These are phyloP conservation scores for Hirsutella minnesotensis DNA, from an alignment of 2,329 filamentous ascomycete genomes.

Conservation along the genomic window DNA sequence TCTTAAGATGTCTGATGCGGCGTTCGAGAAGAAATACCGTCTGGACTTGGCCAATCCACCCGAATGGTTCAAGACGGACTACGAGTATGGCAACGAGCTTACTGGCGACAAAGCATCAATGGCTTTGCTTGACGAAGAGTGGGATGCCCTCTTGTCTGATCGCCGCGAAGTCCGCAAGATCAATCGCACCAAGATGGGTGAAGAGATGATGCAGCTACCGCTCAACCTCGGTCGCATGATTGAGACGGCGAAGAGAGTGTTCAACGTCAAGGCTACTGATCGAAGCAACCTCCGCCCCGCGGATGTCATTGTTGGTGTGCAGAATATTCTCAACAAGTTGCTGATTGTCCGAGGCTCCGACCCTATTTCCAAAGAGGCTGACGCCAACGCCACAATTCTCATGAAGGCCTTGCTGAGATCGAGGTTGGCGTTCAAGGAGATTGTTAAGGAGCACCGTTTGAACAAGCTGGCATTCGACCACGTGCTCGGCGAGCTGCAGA, in stretches of 20 bases:
- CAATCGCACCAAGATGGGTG: constrained; percentile 56
- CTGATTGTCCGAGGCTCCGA: constrained; percentile 81
- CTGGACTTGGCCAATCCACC: constrained; percentile 54
- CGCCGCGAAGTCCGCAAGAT: constrained; percentile 63
- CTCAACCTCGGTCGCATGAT: constrained; percentile 88
- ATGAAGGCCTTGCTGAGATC: constrained; percentile 90
- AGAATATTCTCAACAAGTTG: constrained; percentile 62
- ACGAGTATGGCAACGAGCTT: constrained; percentile 76
- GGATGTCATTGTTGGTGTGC: constrained; percentile 73
- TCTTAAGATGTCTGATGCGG: constrained; percentile 64
- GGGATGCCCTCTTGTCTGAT: constrained; percentile 63
- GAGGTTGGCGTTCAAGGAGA: constrained; percentile 80
- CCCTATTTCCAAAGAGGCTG: constrained; percentile 70
- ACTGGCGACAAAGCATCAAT: constrained; percentile 81
- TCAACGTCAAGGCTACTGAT: constrained; percentile 75
- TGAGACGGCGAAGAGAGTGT: constrained; percentile 78
- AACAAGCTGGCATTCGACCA: constrained; percentile 90
- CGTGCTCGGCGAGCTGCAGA: constrained; percentile 81
- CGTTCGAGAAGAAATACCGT: constrained; percentile 72
- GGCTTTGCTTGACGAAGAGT: constrained; percentile 77
- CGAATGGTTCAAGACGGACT: constrained; percentile 48
- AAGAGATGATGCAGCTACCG: constrained; percentile 80
- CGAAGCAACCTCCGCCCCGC: constrained; percentile 83
- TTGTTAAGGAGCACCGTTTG: constrained; percentile 75
- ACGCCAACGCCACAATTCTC: constrained; percentile 76